Base-by-base conservation (phyloP, 2,329 filamentous ascomycete species). In the Trichoderma gracile region DNA sequence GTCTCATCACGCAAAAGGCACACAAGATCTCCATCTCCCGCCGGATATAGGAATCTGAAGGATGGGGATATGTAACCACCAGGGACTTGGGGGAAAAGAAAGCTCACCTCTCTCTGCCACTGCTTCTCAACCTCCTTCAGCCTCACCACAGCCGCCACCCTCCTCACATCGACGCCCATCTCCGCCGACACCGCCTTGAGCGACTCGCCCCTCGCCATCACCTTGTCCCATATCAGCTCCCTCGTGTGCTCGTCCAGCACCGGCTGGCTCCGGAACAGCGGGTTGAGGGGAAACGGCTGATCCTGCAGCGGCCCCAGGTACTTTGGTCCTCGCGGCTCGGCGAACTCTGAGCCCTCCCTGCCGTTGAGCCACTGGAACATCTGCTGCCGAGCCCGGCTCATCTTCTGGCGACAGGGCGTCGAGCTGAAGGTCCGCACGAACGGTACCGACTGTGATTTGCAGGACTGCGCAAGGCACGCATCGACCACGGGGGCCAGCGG, bases 111-210 rank as follows among this genome's bases (percentile, higher is more conserved):
- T 71, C 81, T 76, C 67, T 84, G 75, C 91, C 89, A 93, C 69
- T 89, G 81, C 79, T 89, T 92, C 80, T 97, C 92, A 69, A 97
- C 82, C 76, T 92, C 87, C 80, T 94, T 94, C 72, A 97, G 80
- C 71, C 93, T 82, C 65, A 96, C 89, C 21, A 96, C 90, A 23
- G 93, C 93, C 30, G 88, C 93, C 19, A 97, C 90, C 71, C 93
- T 85, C 72, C 91, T 86, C 77, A 96, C 89, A 72, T 95, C 92
- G 25, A 97, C 86, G 30, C 88, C 86, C 70, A 91, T 84, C 72
- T 92, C 85, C 1, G 89, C 89, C 73, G 91, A 93, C 21, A 96
- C 90, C 49, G 84, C 84, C 72, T 92, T 89, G 67, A 97, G 81
- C 64, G 89, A 86, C 75, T 88, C 82, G 66, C 89, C 88, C 15